Base-by-base conservation (phyloP, 169 alveolate genomes). In the Plasmodium gonderi region DNA sequence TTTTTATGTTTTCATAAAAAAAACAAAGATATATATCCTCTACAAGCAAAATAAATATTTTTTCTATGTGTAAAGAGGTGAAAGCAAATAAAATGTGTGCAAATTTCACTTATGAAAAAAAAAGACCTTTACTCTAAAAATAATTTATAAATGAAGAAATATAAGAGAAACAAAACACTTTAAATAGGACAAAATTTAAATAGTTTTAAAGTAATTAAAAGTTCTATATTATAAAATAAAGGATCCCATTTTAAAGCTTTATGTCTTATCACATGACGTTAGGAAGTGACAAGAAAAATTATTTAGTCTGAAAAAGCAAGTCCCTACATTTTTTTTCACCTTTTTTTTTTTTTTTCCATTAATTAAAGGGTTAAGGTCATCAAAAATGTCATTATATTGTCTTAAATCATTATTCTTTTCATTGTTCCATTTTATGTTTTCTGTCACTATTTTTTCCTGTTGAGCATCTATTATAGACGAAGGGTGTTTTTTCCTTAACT, bases 211-310 rank as follows among this genome's bases (percentile, higher is more conserved):
- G 45, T 20, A 85, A 85, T 75, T 76, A 36, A 54, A 85, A 75
- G 36, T 47, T 14, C 64, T 49, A 33, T 51, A 23, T 5, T 44
- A 20, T 36, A 85, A 85, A 72, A 85, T 60, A 29, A 83, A 7
- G 8, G 44, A 7, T 82, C 40, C 26, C 4, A 20, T 54, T 29
- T 45, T 67, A 31, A 85, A 60, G 31, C 47, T 74, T 44, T 85
- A 85, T 85, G 89, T 85, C 87, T 85, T 85, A 85, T 74, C 69
- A 85, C 92, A 85, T 85, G 92, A 40, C 79, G 68, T 85, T 44
- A 85, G 72, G 68, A 85, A 85, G 54, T 85, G 80, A 85, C 85
- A 85, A 20, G 92, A 85, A 75, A 85, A 85, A 60, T 75, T 85
- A 67, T 85, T 85, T 75, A 85, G 79, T 64, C 81, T 85, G 11